These are phyloP conservation scores for Colletotrichum magnum DNA, from an alignment of 2,329 filamentous ascomycete species.

Conservation along the genomic window DNA sequence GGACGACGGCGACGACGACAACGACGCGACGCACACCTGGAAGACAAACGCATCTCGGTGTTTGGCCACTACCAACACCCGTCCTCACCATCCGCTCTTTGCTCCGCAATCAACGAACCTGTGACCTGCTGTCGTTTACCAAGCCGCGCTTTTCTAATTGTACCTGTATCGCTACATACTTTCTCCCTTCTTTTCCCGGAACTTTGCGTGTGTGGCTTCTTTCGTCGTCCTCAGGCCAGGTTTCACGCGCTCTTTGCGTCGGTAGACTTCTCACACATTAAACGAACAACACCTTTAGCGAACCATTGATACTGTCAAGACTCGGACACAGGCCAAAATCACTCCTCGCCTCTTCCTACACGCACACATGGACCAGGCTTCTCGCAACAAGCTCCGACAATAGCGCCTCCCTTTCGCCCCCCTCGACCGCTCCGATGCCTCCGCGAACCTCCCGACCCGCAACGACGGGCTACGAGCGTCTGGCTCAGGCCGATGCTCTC, in stretches of 20 bases:
- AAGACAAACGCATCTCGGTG: neutral
- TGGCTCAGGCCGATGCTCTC: conserved; percentile 84
- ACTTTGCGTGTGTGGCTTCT: conserved; percentile 10
- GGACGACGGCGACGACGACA: conserved; percentile 1
- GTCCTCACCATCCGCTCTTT: neutral
- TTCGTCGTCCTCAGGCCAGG: conserved; percentile 19
- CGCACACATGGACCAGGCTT: conserved; percentile 19
- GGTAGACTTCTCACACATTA: neutral
- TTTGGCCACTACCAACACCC: conserved; percentile 12
- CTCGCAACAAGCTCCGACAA: neutral
- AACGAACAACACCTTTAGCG: neutral
- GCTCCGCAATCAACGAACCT: conserved; percentile 3
- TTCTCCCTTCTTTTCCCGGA: conserved; percentile 7
- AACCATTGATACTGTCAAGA: too few species aligned
- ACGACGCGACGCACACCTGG: conserved; percentile 30
- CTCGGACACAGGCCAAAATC: neutral
- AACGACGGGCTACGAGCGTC: conserved; percentile 87
- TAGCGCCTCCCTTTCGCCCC: conserved; percentile 14
- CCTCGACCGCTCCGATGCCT: conserved; percentile 65
- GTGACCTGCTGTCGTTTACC: conserved; percentile 4
- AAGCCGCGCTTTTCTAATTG: neutral
- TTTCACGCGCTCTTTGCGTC: conserved; percentile 1
- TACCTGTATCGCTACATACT: conserved; percentile 12
- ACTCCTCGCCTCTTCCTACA: neutral
- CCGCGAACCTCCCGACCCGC: conserved; percentile 71